Base-by-base conservation (phyloP, 2,329 filamentous ascomycete genomes). In the Cladosporium sp. region DNA sequence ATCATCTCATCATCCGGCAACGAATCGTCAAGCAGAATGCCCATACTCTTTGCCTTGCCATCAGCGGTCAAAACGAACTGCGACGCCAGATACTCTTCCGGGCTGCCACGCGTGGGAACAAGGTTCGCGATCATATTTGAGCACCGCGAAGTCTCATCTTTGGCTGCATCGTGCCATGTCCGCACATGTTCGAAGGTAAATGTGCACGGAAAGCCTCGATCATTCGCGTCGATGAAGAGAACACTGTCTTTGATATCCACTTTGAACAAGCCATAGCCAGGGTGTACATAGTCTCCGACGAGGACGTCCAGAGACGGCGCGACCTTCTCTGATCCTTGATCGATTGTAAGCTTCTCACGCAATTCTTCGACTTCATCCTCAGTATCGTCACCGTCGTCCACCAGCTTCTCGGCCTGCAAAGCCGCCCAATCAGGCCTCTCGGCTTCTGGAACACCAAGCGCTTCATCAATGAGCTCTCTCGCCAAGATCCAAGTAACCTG, bases 221-320 rank as follows among this genome's bases (percentile, higher is more conserved):
- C 71, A 7, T 60, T 65, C 19, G 68, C 69, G 55, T 73, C 68
- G 24, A 73, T 59, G 47, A 70, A 71, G 3, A 74, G 60, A 37
- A 53, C 25, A 3, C 60, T 58, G n/a, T 68, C 64, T 49, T 59
- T 64, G 22, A 66, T 58, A 35, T 67, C 51, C 8, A 72, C 62
- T 12, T 44, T 57, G 44, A 73, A 50, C 4, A 47, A 56, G 25
- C 61, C 65, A 60, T 72, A 73, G 1, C 68, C 69, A 25, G 56
- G 50, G 34, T 70, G 63, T 44, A 52, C 62, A 44, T 68, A 69
- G 5, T 51, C 28, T 17, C 69, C 68, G 3, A 55, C 58, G 56
- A 69, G 69, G 12, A 56, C 36, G 9, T 55, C 44, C 15, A 71
- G 60, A 20, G 63, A 59, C 15, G 60, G 60, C 8, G 61, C 47